Percentiles rank a stretch among this genome's conserved stretches.
Evolutionary conservation across 371 early-diverging fungal genomes (phyloP).

Genomic region (Funneliformis caledonium): DNA sequence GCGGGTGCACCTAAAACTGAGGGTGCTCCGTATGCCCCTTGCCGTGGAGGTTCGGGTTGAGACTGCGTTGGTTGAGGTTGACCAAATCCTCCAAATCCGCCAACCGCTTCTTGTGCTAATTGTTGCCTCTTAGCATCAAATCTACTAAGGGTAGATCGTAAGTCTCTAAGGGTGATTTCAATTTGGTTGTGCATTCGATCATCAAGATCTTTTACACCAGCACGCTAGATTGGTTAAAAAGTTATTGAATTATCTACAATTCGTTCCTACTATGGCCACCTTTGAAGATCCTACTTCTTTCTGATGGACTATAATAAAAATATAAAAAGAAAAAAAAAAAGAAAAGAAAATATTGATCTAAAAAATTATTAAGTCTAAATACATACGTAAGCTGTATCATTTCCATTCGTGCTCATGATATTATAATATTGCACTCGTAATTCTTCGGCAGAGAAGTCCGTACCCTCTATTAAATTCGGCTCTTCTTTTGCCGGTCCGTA

Average conservation of each 20-base stretch:
- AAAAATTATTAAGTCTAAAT: neutral
- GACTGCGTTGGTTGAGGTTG: neutral
- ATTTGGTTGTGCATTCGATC: slow-evolving; percentile 7
- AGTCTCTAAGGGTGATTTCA: slow-evolving; percentile 12
- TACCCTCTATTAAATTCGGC: slow-evolving; percentile 63
- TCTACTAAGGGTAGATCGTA: slow-evolving; percentile 6
- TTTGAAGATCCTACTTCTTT: slow-evolving; percentile 4
- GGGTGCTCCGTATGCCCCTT: neutral
- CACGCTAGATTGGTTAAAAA: slow-evolving; percentile 17
- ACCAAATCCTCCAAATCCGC: slow-evolving; percentile 8
- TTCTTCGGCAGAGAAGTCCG: slow-evolving; percentile 63
- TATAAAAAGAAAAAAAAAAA: neutral
- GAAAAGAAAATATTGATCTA: neutral
- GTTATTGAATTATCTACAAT: neutral
- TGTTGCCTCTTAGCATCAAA: slow-evolving; percentile 26
- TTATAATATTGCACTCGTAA: slow-evolving; percentile 59
- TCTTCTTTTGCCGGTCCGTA: slow-evolving; percentile 71
- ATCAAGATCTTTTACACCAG: slow-evolving; percentile 16
- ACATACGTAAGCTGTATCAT: slow-evolving; percentile 52
- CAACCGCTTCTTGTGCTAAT: neutral
- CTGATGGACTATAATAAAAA: neutral
- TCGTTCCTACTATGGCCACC: neutral
- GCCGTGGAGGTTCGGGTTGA: neutral
- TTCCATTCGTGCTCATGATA: slow-evolving; percentile 48
- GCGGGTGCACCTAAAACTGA: slow-evolving; percentile 6